Base-by-base conservation (phyloP, 805 yeast genomes). In the Kockiozyma suomiensis region DNA sequence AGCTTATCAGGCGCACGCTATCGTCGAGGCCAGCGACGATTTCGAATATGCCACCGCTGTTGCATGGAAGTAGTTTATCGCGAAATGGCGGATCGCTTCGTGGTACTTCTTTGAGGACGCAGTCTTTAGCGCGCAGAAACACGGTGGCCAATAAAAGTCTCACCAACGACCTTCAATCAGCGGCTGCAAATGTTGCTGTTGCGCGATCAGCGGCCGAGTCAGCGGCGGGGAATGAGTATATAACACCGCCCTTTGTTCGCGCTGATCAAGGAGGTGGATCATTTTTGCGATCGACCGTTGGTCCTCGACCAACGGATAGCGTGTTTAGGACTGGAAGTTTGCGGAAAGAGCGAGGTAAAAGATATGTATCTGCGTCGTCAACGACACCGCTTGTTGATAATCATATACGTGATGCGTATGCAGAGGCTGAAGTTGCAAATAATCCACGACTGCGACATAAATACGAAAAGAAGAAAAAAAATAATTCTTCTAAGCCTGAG, bases 81-180 rank as follows among this genome's bases (percentile, higher is more conserved):
- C 42, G 50, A 4, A 19, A 28, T 17, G 56, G 56, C 25, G 56
- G 56, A 12, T 43, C 56, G 6, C 38, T 52, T 7, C 40, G 56
- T 13, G 50, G 42, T 6, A n/a, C n/a, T n/a, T n/a, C 33, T 30
- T 30, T 10, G 33, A 30, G 10, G 10, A 30, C 33, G 10, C 33
- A 7, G 33, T 30, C 33, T 6, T 10, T 10, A 10, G 10, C 33
- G 10, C 6, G 33, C 6, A 6, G 10, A 6, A 7, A 30, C 10
- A 30, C 10, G 33, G 33, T 30, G 6, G 33, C 33, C 10, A 30
- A 30, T 30, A 38, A 12, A 13, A 37, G 32, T 12, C 19, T 17
- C 17, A n/a, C 19, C n/a, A 15, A 17, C 19, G 19, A 38, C 17
- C 2, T 33, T 33, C 38, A 33, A 4, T 33, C 38, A 13, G 42